Conservation (phyloP, 768 basidiomycete species). For the Trametopsis cervina region DNA sequence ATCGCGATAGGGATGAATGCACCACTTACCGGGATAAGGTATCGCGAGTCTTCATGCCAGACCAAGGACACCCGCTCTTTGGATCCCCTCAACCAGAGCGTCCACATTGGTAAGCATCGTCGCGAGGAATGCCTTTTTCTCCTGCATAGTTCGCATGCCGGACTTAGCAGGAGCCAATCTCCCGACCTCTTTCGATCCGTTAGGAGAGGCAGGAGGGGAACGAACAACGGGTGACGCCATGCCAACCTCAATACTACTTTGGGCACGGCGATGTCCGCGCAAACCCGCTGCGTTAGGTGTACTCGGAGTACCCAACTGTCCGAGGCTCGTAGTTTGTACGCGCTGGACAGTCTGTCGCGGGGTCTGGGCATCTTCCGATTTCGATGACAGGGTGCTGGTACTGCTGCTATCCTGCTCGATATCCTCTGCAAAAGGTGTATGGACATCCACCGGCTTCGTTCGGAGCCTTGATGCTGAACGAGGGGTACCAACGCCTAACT, state of each 20-base stretch:
- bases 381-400: background rate
- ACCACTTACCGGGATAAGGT: too few relatives aligned
- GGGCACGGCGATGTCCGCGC: conserved; percentile 4
- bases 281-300: background rate
- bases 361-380: background rate
- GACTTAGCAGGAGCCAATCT: background rate
- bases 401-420: background rate
- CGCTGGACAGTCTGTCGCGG: background rate
- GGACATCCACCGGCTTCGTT: conserved; percentile 9
- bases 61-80: conserved; percentile 86
- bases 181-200: background rate
- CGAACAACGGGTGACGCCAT: background rate
- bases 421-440: background rate
- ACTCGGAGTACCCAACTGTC: conserved; percentile 1
- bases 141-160: conserved; percentile 43
- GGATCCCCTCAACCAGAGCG: conserved; percentile 80
- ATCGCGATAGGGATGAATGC: too few relatives aligned
- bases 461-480: conserved; percentile 12
- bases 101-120: conserved; percentile 89
- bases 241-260: background rate
- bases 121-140: conserved; percentile 77
- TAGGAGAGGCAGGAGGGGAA: background rate
- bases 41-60: conserved; percentile 33
- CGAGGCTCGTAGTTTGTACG: background rate
- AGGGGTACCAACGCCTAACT: conserved; percentile 25